Evolutionary conservation across 495 filamentous ascomycete species (phyloP).

Genomic region (Recurvomyces mirabilis): DNA sequence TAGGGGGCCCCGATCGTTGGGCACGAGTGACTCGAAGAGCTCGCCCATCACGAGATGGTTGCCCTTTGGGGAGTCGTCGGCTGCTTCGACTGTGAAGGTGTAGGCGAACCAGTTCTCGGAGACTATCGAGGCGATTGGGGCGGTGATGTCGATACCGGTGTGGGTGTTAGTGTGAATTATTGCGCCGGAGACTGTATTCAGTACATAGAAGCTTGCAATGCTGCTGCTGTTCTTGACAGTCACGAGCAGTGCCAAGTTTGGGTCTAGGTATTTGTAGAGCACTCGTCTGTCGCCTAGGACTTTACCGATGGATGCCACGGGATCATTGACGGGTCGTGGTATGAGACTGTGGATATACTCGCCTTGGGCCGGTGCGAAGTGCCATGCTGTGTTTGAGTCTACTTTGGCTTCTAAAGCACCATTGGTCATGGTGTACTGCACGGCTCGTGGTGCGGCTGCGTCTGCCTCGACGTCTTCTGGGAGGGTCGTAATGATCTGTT

Average conservation of each 20-base stretch:
- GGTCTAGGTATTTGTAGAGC: slow-evolving; percentile 93
- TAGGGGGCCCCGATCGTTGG: slow-evolving; percentile 79
- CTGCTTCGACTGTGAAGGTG: slow-evolving; percentile 49
- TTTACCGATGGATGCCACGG: slow-evolving; percentile 86
- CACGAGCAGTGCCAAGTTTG: slow-evolving; percentile 72
- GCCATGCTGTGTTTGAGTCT: slow-evolving; percentile 42
- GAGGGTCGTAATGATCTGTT: background rate
- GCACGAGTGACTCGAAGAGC: slow-evolving; percentile 70
- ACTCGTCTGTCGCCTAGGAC: slow-evolving; percentile 85
- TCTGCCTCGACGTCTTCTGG: background rate
- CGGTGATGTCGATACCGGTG: slow-evolving; percentile 58
- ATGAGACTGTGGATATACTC: slow-evolving; percentile 58
- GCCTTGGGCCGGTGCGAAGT: slow-evolving; percentile 54
- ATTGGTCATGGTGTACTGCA: slow-evolving; percentile 25
- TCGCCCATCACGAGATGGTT: slow-evolving; percentile 83
- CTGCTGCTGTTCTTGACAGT: slow-evolving; percentile 47
- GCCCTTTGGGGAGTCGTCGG: slow-evolving; percentile 48
- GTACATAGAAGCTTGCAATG: slow-evolving; percentile 59
- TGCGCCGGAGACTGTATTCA: slow-evolving; percentile 78
- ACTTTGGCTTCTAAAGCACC: slow-evolving; percentile 23
- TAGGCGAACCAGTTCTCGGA: slow-evolving; percentile 96
- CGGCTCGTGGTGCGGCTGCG: background rate
- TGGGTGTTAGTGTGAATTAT: slow-evolving; percentile 62
- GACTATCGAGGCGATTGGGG: slow-evolving; percentile 63
- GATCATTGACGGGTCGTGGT: slow-evolving; percentile 62